Evolutionary conservation across 176 grass and related monocot genomes (phyloP).

Genomic region (Olyra latifolia): DNA sequence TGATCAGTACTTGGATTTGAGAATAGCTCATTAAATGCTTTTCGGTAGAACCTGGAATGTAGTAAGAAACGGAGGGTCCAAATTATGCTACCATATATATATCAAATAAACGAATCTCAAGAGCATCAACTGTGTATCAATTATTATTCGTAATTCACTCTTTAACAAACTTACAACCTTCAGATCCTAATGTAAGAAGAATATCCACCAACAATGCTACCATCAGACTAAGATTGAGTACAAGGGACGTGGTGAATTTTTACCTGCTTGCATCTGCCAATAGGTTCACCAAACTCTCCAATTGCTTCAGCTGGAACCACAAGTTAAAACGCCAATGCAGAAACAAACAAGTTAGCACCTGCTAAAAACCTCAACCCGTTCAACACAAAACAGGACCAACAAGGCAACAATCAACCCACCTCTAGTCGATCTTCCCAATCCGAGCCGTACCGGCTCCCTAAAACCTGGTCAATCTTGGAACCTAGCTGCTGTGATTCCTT

Average conservation of each 20-base stretch:
- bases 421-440: slow-evolving; percentile 81
- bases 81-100: background rate
- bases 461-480: slow-evolving; percentile 51
- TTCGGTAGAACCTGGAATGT: slow-evolving; percentile 73
- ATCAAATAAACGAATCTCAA: background rate
- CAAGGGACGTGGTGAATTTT: background rate
- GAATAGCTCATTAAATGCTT: slow-evolving; percentile 79
- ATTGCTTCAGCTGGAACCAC: slow-evolving; percentile 66
- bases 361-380: background rate
- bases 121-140: background rate
- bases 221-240: slow-evolving; percentile 21
- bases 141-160: background rate
- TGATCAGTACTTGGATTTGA: slow-evolving; percentile 40
- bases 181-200: slow-evolving; percentile 1
- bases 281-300: slow-evolving; percentile 59
- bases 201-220: background rate
- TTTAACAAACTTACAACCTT: background rate
- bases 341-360: slow-evolving; percentile 36
- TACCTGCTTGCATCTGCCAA: slow-evolving; percentile 78
- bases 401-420: slow-evolving; percentile 36
- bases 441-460: slow-evolving; percentile 47
- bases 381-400: background rate
- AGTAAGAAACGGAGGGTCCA: background rate
- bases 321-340: slow-evolving; percentile 22
- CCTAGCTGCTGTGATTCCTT: slow-evolving; percentile 63